Base-by-base conservation (phyloP, 306 rosid genomes). In the Begonia loranthoides region DNA sequence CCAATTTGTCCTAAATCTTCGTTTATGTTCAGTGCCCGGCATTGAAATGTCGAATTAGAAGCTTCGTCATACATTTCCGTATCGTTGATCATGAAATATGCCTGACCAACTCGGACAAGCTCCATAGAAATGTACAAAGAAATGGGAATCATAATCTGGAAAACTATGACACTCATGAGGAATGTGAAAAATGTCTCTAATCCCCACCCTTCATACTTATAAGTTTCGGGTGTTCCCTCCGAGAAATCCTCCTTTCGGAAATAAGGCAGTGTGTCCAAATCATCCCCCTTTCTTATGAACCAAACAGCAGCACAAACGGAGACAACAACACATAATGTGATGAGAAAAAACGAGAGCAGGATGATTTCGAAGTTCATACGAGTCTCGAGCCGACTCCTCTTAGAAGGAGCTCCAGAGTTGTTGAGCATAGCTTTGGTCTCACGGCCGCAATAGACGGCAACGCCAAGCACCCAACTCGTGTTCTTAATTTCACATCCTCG, bases 371-470 rank as follows among this genome's bases (percentile, higher is more conserved):
- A 28, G 75, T 90, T 90, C 99, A 86, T 90, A 9, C 71, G 87
- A 47, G 83, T 86, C 82, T 90, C 95, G 0, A 90, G 94, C 55
- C 79, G 80, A 54, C 99, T 90, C 67, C 95, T 76, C 73, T 90
- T 90, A 13, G 99, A 90, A 19, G 95, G 95, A 71, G 99, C 95
- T 53, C 99, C 99, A 0, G 99, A 74, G 69, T 54, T 86, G 64
- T 90, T 90, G 43, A 86, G 92, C 99, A 90, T 86, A 56, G 67
- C 95, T 70, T 90, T 90, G 15, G 99, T 90, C 73, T 90, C 95
- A n/a, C 68, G 45, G 13, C 99, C 99, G 52, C 82, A 79, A 73
- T 90, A 90, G 39, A 86, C 99, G 0, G 74, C 83, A 65, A 86
- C 92, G 22, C 95, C 99, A 33, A 82, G 52, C 15, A 78, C 95